phyloP scores from a whole-genome alignment of 352 stramenopile species.

The Salisapilia sapeloensis region DNA sequence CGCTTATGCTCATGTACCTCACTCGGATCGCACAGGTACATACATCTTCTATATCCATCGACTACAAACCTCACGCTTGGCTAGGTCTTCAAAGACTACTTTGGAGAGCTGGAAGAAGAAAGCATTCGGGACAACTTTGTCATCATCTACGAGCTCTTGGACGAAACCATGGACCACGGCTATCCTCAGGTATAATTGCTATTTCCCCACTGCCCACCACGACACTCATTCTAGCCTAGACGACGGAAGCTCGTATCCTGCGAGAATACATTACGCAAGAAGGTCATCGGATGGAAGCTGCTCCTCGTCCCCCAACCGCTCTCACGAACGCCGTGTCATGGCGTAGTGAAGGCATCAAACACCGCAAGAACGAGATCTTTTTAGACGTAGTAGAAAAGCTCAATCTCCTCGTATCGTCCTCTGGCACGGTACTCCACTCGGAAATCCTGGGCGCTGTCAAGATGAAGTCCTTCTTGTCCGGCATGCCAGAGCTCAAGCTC shows the following conservation, averaged over 20 bases:
- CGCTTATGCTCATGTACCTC: slow-evolving; percentile 90
- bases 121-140: slow-evolving; percentile 99
- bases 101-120: slow-evolving; percentile 98
- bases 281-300: slow-evolving; percentile 87
- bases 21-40: slow-evolving; percentile 68
- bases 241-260: slow-evolving; percentile 75
- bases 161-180: slow-evolving; percentile 99
- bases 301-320: slow-evolving; percentile 86
- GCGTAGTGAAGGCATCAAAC: slow-evolving; percentile 98
- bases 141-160: slow-evolving; percentile 99
- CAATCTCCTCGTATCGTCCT: slow-evolving; percentile 89
- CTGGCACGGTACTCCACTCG: slow-evolving; percentile 95
- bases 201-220: no score
- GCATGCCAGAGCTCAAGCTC: slow-evolving; percentile 99
- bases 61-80: background rate
- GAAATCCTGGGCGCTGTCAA: slow-evolving; percentile 97
- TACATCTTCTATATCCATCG: background rate
- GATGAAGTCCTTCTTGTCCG: slow-evolving; percentile 97
- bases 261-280: slow-evolving; percentile 96
- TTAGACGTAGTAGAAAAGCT: slow-evolving; percentile 99
- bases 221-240: slow-evolving; percentile 35
- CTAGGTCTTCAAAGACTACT: slow-evolving; percentile 98
- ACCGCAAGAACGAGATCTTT: slow-evolving; percentile 99
- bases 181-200: no score
- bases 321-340: slow-evolving; percentile 98